Base-by-base conservation (phyloP, 805 yeast species). In the Saccharomycopsis olivae region DNA sequence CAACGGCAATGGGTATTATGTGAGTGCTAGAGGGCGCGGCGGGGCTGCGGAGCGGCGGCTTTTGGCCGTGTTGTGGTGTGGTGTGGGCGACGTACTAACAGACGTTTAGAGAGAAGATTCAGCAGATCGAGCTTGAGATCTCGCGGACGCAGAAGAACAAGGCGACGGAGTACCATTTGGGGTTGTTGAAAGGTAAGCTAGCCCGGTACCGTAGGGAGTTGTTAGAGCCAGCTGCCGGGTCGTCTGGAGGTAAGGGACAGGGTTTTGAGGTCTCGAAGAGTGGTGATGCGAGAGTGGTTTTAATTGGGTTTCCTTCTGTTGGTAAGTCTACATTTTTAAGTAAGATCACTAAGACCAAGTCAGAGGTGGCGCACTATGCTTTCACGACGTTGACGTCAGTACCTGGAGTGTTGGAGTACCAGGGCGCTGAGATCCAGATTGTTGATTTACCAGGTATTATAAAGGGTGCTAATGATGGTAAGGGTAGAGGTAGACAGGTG, bases 371-470 rank as follows among this genome's bases (percentile, higher is more conserved):
- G 4, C 84, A 79, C 36, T 89, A 92, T 55, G 92, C 94, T 38
- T 89, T 89, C 69, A 89, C 98, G 5, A 89, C 98, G 0, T 70
- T 89, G 57, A 89, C 98, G 0, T 86, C 96, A 0, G 96, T 89
- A 16, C 96, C 97, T 0, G 96, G 97, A 35, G 94, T 92, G 10
- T 65, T 89, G 51, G 89, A 87, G 56, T 87, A 89, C 56, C 86
- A 87, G 55, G 97, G 97, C 29, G 96, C 97, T 0, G 96, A 88
- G 54, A 87, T 89, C 47, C 98, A 89, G 62, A 79, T 92, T 49
- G 89, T 89, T n/a, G 98, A 89, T 69, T 64, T 89, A 38, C 98
- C 98, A 1, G 98, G 98, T 59, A 89, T 89, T 51, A 89, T 89
- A 43, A 85, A 84, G 57, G 97, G 97, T 33, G 97, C 97, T 3